phyloP scores from a whole-genome alignment of 257 asterid genomes.

The Solanum pinnatisectum region DNA sequence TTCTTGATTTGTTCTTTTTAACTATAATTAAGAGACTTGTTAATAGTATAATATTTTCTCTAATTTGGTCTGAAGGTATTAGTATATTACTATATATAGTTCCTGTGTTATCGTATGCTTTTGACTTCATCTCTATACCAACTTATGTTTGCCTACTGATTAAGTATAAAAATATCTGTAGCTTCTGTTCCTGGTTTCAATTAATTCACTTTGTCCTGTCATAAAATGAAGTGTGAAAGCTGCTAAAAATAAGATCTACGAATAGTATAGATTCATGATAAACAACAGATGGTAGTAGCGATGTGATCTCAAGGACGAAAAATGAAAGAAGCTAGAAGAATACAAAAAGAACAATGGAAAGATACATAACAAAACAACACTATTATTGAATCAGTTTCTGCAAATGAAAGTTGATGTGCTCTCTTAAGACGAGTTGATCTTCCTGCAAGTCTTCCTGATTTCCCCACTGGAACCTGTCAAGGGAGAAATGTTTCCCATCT shows the following conservation, averaged over 20 bases:
- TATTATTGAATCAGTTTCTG: neutral
- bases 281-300: neutral
- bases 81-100: neutral
- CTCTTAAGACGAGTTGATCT: slow-evolving; percentile 28
- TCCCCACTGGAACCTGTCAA: slow-evolving; percentile 73
- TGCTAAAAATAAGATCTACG: neutral
- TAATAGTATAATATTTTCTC: neutral
- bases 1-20: no score
- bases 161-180: neutral
- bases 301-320: neutral
- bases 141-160: neutral
- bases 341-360: neutral
- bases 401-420: neutral
- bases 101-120: neutral
- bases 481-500: slow-evolving; percentile 83
- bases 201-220: neutral
- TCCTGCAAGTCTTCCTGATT: slow-evolving; percentile 67
- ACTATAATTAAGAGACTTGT: no score
- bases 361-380: neutral
- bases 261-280: neutral
- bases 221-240: neutral
- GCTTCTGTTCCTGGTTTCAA: neutral
- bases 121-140: neutral
- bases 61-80: neutral
- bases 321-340: neutral